These are phyloP conservation scores for Blastomyces parvus DNA, from an alignment of 2,329 filamentous ascomycete species.

Conservation along the genomic window DNA sequence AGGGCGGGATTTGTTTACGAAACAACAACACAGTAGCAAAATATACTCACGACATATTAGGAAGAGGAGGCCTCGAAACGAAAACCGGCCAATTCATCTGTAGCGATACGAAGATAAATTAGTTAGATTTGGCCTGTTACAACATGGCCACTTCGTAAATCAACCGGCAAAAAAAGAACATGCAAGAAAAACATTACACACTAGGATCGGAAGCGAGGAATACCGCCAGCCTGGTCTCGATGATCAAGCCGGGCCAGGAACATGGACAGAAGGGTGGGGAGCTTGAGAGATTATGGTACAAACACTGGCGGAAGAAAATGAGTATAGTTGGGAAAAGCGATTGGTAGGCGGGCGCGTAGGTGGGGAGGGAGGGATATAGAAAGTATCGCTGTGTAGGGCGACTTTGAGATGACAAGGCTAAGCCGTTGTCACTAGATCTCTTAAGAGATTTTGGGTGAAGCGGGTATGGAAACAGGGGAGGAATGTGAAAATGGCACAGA, in stretches of 20 bases:
- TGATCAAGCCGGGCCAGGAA: constrained; percentile 13
- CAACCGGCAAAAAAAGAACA: constrained; percentile 1
- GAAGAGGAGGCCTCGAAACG: constrained; percentile 17
- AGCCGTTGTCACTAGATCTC: not conserved
- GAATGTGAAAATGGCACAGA: not conserved
- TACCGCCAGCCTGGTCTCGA: constrained; percentile 15
- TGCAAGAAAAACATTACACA: constrained; percentile 15
- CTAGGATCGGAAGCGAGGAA: constrained; percentile 12
- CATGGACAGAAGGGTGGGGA: constrained; percentile 2
- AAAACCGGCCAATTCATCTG: constrained; percentile 21
- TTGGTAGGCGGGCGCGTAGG: not conserved
- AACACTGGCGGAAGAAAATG: constrained; percentile 5
- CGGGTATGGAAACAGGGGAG: not conserved
- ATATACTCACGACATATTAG: constrained; percentile 19
- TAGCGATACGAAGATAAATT: constrained; percentile 16
- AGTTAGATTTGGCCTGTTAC: constrained; percentile 15
- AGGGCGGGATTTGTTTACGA: constrained; percentile 9
- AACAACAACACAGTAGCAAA: constrained; percentile 3
- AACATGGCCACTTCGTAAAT: constrained; percentile 8
- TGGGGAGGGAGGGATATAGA: not conserved
- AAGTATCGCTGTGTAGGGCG: not conserved
- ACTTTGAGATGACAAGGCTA: not conserved
- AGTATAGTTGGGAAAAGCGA: constrained; percentile 1
- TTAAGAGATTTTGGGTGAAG: not conserved
- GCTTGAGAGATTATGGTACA: constrained; percentile 7